phyloP scores from a whole-genome alignment of 495 filamentous ascomycete genomes.

The Podospora comata region DNA sequence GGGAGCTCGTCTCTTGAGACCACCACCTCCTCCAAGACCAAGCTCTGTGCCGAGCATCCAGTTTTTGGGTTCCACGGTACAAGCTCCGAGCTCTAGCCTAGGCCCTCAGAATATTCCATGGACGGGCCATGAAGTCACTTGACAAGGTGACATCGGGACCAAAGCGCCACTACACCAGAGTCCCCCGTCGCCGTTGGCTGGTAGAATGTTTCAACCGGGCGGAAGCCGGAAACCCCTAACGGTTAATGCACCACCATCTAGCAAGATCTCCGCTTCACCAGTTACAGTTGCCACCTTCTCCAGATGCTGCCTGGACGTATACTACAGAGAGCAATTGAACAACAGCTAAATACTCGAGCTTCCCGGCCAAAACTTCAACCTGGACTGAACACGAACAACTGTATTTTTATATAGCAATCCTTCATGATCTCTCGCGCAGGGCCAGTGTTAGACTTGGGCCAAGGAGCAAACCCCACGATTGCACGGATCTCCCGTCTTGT shows the following conservation, averaged over 20 bases:
- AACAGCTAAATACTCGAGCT: background rate
- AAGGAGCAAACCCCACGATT: constrained; percentile 8
- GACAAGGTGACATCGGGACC: constrained; percentile 7
- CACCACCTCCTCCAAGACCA: background rate
- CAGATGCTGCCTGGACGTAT: background rate
- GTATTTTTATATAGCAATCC: background rate
- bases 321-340: background rate
- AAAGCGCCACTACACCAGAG: constrained; percentile 8
- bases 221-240: constrained; percentile 21
- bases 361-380: background rate
- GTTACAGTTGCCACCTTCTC: constrained; percentile 20
- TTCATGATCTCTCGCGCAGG: background rate
- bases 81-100: background rate
- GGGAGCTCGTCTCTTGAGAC: background rate
- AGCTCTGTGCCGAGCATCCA: background rate
- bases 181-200: constrained; percentile 15
- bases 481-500: constrained; percentile 10
- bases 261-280: constrained; percentile 18
- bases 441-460: background rate
- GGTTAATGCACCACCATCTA: constrained; percentile 21
- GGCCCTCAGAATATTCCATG: constrained; percentile 14
- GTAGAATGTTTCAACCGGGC: constrained; percentile 22
- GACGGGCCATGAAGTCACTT: constrained; percentile 9
- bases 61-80: background rate
- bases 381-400: background rate